Evolutionary conservation across 2,329 filamentous ascomycete genomes (phyloP), one percentile per base, ranked within the genome.

Genomic region (Dryadomyces quercivorus): DNA sequence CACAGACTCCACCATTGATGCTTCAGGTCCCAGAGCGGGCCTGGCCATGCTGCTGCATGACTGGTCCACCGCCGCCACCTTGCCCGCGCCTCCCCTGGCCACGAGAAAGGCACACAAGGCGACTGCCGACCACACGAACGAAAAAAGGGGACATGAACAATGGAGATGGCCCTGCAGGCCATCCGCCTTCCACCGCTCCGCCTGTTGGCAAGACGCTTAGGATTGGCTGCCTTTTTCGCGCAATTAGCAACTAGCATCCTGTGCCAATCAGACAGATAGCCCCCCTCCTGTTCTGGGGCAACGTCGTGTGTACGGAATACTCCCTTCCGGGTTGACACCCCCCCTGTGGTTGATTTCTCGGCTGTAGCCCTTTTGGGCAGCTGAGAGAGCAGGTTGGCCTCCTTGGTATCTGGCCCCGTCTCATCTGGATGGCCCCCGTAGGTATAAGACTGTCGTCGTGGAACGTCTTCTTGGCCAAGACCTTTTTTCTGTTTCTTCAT

Each of bases 31-130:
- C 22, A 26, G 20, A 36, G 40, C n/a, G 10, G 42, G 26, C 21
- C 26, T 34, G 4, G 45, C 40, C 16, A 43, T 47, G 52, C 42
- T 34, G 56, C 46, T 42, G 56, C 56, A 56, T 58, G 43, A 58
- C 50, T 58, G 54, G 50, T 50, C 52, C 50, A 50, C 54, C 34
- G 10, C 47, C 47, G 47, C 31, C 12, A 40, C 47, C 18, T 4
- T 13, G 10, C 3, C 3, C n/a, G 3, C 10, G 8, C 20, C 3
- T 8, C 26, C 26, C 26, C 26, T 31, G 26, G 26, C 26, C 4
- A 8, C 26, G 26, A 31, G 26, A 31, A 31, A 31, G 26, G 26
- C 26, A 31, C 26, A 31, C 26, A 31, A 31, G 26, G 26, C 26
- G 26, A 31, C 26, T 31, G 26, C 26, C 26, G 26, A 31, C 26